A percentile compares a stretch with the other conserved stretches of the same genome.
phyloP scores from a whole-genome alignment of 1,284 basidiomycete genomes.

The Cystobasidium slooffiae region DNA sequence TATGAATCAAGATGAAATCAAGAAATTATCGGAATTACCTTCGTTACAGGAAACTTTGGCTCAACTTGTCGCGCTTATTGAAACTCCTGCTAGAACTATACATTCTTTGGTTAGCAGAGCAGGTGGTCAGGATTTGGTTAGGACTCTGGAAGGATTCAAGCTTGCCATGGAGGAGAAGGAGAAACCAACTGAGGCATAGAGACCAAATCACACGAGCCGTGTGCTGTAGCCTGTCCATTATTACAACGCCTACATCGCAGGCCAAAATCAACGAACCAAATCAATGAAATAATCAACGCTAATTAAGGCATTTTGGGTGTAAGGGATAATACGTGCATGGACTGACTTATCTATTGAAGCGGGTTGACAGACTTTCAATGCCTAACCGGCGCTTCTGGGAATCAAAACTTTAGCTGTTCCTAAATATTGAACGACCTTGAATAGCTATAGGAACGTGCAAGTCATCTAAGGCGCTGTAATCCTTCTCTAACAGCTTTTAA shows the following conservation, averaged over 20 bases:
- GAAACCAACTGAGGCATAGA: conserved; percentile 5
- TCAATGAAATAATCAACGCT: too few relatives aligned
- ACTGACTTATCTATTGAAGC: too few relatives aligned
- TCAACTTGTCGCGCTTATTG: conserved; percentile 59
- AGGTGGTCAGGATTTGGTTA: conserved; percentile 29
- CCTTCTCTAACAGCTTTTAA: too few relatives aligned
- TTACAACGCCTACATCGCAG: neutral
- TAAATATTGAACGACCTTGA: too few relatives aligned
- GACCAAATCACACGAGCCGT: neutral
- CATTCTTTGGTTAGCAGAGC: conserved; percentile 32
- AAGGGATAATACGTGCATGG: too few relatives aligned
- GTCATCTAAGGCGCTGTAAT: too few relatives aligned
- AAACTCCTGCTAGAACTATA: conserved; percentile 52
- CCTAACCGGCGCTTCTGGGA: too few relatives aligned
- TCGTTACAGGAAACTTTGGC: conserved; percentile 56
- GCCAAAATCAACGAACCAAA: neutral
- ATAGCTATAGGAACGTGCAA: too few relatives aligned
- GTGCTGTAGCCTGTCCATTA: neutral
- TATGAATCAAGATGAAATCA: conserved; percentile 45
- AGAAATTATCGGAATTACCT: conserved; percentile 56
- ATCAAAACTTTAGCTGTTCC: too few relatives aligned
- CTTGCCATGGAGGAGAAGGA: conserved; percentile 47
- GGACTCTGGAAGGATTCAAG: conserved; percentile 48
- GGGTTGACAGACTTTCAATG: too few relatives aligned
- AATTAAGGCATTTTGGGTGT: too few relatives aligned